phyloP scores from a whole-genome alignment of 208 protist genomes.

The Trypanosoma platydactyli region DNA sequence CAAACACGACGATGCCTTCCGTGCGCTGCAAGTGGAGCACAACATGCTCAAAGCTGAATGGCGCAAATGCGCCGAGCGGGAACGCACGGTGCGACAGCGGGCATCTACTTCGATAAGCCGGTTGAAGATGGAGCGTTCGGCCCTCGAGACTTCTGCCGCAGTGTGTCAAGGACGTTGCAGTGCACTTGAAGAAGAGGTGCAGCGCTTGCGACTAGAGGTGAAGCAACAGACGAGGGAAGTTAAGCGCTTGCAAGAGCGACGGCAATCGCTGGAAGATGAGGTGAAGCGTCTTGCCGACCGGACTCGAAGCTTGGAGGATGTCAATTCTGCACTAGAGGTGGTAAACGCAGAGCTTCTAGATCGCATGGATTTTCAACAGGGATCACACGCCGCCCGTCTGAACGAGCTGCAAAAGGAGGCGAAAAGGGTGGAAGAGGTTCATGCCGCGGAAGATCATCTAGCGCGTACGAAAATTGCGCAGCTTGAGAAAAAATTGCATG shows the following conservation, averaged over 20 bases:
- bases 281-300: neutral
- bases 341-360: neutral
- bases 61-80: slow-evolving; percentile 21
- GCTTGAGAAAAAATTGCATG: slow-evolving; percentile 10
- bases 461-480: slow-evolving; percentile 3
- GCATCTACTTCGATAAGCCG: neutral
- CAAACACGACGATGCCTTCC: slow-evolving; percentile 5
- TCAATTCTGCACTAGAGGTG: slow-evolving; percentile 5
- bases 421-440: neutral
- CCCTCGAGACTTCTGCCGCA: neutral
- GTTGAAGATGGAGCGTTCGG: slow-evolving; percentile 9
- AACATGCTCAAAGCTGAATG: slow-evolving; percentile 20
- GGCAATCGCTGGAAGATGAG: neutral
- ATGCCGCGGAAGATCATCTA: neutral
- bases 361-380: slow-evolving; percentile 2
- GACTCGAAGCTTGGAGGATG: slow-evolving; percentile 14
- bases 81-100: slow-evolving; percentile 18
- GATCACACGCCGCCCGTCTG: neutral
- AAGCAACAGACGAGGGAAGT: slow-evolving; percentile 16
- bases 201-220: slow-evolving; percentile 12
- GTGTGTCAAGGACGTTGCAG: slow-evolving; percentile 3
- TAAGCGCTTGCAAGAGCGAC: slow-evolving; percentile 8
- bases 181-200: slow-evolving; percentile 3
- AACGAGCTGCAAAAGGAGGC: slow-evolving; percentile 1
- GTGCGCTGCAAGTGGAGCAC: slow-evolving; percentile 19